Percentiles rank a stretch among this genome's conserved stretches.
Conservation (phyloP, 2,329 filamentous ascomycete genomes). For the Fusarium compactum region DNA sequence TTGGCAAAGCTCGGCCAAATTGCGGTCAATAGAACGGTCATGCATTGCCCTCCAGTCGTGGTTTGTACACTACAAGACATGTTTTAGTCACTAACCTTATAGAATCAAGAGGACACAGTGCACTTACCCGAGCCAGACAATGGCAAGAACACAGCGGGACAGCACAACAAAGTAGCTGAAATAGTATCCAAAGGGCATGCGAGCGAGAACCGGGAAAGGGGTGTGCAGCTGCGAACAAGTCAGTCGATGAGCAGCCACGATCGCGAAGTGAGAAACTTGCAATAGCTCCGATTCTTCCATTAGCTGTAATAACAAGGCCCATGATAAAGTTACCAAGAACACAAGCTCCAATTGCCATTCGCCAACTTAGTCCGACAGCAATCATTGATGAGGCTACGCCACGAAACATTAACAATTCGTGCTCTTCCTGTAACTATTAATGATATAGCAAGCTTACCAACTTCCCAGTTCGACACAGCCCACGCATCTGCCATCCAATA, state of each 20-base stretch:
- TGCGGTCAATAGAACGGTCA: slow-evolving; percentile 12
- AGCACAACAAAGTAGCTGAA: slow-evolving; percentile 17
- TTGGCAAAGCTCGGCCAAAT: slow-evolving; percentile 20
- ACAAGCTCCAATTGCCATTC: slow-evolving; percentile 17
- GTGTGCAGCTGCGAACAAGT: slow-evolving; percentile 7
- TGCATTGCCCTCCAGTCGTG: slow-evolving; percentile 19
- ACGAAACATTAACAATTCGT: neutral
- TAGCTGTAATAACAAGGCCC: slow-evolving; percentile 9
- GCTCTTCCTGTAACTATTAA: no score
- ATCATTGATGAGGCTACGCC: slow-evolving; percentile 8
- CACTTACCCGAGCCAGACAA: slow-evolving; percentile 4
- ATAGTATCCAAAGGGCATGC: slow-evolving; percentile 18
- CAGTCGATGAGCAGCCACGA: neutral
- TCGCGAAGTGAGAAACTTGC: neutral
- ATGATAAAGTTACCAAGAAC: slow-evolving; percentile 18
- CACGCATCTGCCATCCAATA: slow-evolving; percentile 22
- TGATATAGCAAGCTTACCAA: slow-evolving; percentile 1
- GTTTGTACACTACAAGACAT: slow-evolving; percentile 5
- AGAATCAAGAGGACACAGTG: no score
- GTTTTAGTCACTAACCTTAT: no score
- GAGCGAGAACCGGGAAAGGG: slow-evolving; percentile 11
- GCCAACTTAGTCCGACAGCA: slow-evolving; percentile 16
- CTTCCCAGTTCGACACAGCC: slow-evolving; percentile 20
- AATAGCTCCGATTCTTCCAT: slow-evolving; percentile 20
- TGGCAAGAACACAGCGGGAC: slow-evolving; percentile 16